A percentile compares a stretch with the other conserved stretches of the same genome.
phyloP scores from a whole-genome alignment of 2,329 filamentous ascomycete species.

The Diaporthe sp. region DNA sequence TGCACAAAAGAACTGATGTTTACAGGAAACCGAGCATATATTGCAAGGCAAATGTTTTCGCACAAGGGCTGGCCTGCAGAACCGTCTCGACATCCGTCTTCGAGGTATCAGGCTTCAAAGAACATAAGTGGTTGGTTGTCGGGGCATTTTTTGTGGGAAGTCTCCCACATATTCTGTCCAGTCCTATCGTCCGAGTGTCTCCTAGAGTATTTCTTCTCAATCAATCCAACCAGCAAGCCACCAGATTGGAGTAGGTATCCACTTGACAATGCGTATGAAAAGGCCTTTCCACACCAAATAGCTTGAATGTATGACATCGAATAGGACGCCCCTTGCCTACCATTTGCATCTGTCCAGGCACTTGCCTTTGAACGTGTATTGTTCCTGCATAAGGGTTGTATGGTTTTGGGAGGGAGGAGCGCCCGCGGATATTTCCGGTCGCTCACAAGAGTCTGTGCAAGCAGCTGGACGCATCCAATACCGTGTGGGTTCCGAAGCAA shows the following conservation, averaged over 20 bases:
- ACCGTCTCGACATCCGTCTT: not conserved
- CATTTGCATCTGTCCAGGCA: not conserved
- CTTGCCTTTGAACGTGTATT: not conserved
- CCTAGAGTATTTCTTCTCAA: not conserved
- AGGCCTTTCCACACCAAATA: not conserved
- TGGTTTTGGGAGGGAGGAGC: not conserved
- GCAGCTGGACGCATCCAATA: not conserved
- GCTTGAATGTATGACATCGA: not conserved
- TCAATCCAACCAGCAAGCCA: not conserved
- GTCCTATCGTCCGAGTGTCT: not conserved
- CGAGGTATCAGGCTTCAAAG: not conserved
- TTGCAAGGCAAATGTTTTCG: slow-evolving; percentile 14
- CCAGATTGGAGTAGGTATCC: not conserved
- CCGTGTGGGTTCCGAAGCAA: too few relatives aligned
- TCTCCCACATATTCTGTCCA: not conserved
- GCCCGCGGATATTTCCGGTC: not conserved
- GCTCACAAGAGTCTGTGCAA: not conserved
- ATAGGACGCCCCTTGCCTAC: not conserved
- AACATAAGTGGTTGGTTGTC: not conserved
- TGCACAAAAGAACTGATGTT: slow-evolving; percentile 22
- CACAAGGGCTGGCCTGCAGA: not conserved
- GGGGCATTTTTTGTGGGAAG: not conserved
- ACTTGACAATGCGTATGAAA: not conserved
- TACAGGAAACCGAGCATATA: slow-evolving; percentile 14
- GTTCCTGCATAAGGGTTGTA: not conserved